Evolutionary conservation across 2,329 filamentous ascomycete species (phyloP).

Genomic region (Zelopaecilomyces penicillatus): DNA sequence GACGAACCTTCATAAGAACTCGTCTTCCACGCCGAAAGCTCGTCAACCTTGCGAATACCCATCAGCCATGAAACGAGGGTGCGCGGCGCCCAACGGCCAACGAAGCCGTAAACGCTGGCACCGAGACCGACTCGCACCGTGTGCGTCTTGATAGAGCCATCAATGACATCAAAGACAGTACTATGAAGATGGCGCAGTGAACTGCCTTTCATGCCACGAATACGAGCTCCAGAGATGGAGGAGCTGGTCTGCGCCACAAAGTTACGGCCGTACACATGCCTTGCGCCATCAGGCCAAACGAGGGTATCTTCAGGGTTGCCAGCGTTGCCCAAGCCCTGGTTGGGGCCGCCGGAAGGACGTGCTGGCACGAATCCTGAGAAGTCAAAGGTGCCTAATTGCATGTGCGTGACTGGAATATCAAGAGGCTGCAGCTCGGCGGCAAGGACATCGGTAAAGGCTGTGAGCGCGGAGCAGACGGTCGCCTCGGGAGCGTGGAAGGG

Average conservation of each 20-base stretch:
- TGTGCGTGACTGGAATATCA: conserved; percentile 70
- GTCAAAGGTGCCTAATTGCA: conserved; percentile 89
- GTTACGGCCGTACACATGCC: conserved; percentile 54
- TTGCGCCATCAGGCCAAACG: conserved; percentile 54
- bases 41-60: conserved; percentile 59
- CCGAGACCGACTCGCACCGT: conserved; percentile 78
- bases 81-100: conserved; percentile 71
- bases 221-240: conserved; percentile 47
- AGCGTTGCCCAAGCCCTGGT: conserved; percentile 29
- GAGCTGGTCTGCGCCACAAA: conserved; percentile 48
- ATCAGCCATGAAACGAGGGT: conserved; percentile 89
- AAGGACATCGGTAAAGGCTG: conserved; percentile 74
- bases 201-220: conserved; percentile 57
- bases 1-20: conserved; percentile 31
- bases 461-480: conserved; percentile 76
- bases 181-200: conserved; percentile 74
- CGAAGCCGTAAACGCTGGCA: conserved; percentile 73
- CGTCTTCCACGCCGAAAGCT: conserved; percentile 47
- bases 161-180: conserved; percentile 82
- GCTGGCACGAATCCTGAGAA: conserved; percentile 56
- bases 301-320: conserved; percentile 40
- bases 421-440: conserved; percentile 70
- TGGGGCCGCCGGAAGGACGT: conserved; percentile 21
- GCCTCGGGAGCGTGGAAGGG: conserved; percentile 82
- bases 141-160: conserved; percentile 50